phyloP scores from a whole-genome alignment of 805 yeast species.

The Metschnikowia dekortorum region DNA sequence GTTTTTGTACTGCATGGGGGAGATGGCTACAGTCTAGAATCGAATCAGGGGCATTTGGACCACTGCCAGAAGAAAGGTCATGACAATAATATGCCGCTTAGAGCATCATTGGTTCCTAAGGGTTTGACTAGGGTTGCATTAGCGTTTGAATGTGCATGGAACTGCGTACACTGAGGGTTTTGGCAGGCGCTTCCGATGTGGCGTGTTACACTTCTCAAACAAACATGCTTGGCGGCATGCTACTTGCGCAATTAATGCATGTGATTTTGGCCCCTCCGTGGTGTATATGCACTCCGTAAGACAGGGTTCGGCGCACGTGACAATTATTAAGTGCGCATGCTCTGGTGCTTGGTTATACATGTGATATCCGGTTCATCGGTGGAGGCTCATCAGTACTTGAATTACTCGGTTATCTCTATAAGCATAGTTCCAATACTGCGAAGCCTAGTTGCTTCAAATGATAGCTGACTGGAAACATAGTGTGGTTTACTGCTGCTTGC shows the following conservation, averaged over 20 bases:
- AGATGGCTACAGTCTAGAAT: neutral
- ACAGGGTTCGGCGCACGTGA: neutral
- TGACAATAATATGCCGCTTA: too few relatives aligned
- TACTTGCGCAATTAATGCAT: neutral
- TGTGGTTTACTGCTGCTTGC: constrained; percentile 55
- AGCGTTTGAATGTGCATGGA: neutral
- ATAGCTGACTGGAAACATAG: neutral
- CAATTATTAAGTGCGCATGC: neutral
- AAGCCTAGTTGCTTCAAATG: neutral
- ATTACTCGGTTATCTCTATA: neutral
- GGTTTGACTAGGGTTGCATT: neutral
- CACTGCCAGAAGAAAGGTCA: too few relatives aligned
- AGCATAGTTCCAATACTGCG: neutral
- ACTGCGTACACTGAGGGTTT: neutral
- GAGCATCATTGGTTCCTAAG: too few relatives aligned
- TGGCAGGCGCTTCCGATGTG: neutral
- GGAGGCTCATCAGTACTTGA: neutral
- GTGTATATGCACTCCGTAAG: neutral
- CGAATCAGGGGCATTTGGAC: neutral
- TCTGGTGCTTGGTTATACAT: too few relatives aligned
- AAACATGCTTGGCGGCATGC: neutral
- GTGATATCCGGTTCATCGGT: too few relatives aligned
- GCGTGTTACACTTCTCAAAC: neutral
- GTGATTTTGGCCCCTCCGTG: neutral
- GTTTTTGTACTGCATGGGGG: neutral